These are phyloP conservation scores for Alternaria brassicicola DNA, from an alignment of 2,329 filamentous ascomycete genomes.

Conservation along the genomic window DNA sequence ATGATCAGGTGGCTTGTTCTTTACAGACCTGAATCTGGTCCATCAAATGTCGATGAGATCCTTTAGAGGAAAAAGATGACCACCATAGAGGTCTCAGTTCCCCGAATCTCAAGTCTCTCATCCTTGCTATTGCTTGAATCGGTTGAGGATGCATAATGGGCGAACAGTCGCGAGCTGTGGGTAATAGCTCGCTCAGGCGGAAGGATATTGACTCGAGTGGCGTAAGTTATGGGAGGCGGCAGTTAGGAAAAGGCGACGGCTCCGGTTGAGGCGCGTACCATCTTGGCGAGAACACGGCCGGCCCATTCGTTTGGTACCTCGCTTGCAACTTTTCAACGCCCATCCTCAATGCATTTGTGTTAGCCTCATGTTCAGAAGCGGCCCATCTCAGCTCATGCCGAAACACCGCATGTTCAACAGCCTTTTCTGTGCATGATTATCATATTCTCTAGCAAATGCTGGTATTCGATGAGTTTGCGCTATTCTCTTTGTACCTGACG, in stretches of 20 bases:
- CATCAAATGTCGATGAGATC: neutral
- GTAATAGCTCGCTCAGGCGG: neutral
- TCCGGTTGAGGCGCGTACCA: neutral
- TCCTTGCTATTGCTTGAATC: neutral
- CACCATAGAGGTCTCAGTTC: neutral
- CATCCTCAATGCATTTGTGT: neutral
- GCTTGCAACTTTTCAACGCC: neutral
- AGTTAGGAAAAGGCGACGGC: neutral
- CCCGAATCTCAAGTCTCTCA: neutral
- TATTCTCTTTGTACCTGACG: neutral
- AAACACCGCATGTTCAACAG: neutral
- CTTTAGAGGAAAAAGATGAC: neutral
- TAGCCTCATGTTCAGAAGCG: neutral
- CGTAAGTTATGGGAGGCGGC: neutral
- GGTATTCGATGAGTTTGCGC: neutral
- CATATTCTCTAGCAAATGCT: neutral
- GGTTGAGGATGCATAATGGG: neutral
- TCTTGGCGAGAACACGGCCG: neutral
- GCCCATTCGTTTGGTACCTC: neutral
- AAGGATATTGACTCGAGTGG: neutral
- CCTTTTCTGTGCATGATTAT: neutral
- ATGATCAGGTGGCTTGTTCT: neutral
- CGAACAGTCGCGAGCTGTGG: neutral
- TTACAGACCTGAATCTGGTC: neutral
- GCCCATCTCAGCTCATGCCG: neutral